Conservation (phyloP, 2,329 filamentous ascomycete genomes). For the Blastomyces gilchristii region DNA sequence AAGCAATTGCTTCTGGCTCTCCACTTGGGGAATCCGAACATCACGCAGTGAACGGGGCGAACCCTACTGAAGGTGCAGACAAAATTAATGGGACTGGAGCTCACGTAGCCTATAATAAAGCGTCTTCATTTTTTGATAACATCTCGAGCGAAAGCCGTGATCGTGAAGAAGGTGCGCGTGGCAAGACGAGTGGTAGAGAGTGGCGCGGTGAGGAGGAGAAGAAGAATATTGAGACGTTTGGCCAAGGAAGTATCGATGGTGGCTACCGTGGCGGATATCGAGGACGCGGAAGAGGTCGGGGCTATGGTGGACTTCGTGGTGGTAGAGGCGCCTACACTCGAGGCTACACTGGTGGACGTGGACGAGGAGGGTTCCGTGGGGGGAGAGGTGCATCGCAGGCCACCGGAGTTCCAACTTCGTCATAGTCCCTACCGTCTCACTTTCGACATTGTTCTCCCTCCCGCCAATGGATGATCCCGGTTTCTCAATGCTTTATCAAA, state of each 20-base stretch:
- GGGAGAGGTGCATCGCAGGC: constrained; percentile 29
- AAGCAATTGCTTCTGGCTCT: constrained; percentile 70
- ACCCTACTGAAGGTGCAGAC: constrained; percentile 28
- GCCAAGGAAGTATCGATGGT: constrained; percentile 85
- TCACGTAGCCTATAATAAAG: constrained; percentile 66
- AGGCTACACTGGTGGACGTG: constrained; percentile 37
- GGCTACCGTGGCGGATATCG: constrained; percentile 72
- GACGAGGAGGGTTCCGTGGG: constrained; percentile 38
- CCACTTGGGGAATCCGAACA: constrained; percentile 49
- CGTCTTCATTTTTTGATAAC: constrained; percentile 91
- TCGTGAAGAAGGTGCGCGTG: constrained; percentile 57
- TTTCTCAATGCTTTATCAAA: neutral
- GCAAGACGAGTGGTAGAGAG: constrained; percentile 67
- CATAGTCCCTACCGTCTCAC: constrained; percentile 6
- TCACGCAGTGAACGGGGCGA: constrained; percentile 33
- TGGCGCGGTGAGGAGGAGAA: constrained; percentile 89
- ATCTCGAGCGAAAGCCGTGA: constrained; percentile 92
- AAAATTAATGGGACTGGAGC: constrained; percentile 28
- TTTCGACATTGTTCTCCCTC: too few relatives aligned
- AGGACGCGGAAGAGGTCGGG: constrained; percentile 53
- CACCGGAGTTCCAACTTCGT: constrained; percentile 27
- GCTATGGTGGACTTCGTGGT: constrained; percentile 37
- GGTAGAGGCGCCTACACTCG: constrained; percentile 36
- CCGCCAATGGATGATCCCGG: neutral
- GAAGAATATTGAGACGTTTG: constrained; percentile 96